Percentiles rank a stretch among this genome's conserved stretches.
Conservation (phyloP, 106 monocot species). For the Dendrobium officinale region DNA sequence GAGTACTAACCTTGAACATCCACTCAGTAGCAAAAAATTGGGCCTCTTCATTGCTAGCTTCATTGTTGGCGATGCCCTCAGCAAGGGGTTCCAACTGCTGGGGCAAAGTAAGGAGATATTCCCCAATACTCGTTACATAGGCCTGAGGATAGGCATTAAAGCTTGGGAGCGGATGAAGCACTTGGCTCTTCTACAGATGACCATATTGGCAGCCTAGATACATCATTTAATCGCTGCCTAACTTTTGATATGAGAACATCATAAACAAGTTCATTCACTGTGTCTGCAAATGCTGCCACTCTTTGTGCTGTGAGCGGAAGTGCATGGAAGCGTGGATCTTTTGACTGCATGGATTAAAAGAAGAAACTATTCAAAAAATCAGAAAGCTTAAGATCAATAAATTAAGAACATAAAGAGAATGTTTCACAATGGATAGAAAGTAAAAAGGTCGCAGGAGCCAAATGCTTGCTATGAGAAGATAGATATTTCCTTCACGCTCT, state of each 20-base stretch:
- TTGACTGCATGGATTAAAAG: slow-evolving; percentile 57
- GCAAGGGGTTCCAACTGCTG: slow-evolving; percentile 89
- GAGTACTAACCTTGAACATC: slow-evolving; percentile 84
- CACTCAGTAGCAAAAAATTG: slow-evolving; percentile 98
- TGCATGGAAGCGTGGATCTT: slow-evolving; percentile 92
- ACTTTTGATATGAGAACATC: slow-evolving; percentile 93
- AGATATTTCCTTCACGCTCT: too few relatives aligned
- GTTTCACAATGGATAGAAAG: too few relatives aligned
- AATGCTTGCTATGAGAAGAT: background rate
- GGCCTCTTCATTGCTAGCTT: slow-evolving; percentile 60
- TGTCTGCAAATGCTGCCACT: slow-evolving; percentile 80
- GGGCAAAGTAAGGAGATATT: slow-evolving; percentile 92
- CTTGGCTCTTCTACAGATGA: slow-evolving; percentile 81
- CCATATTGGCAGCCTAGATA: slow-evolving; percentile 75
- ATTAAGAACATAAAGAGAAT: background rate
- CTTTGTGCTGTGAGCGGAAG: slow-evolving; percentile 95
- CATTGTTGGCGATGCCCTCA: slow-evolving; percentile 60
- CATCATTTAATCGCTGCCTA: slow-evolving; percentile 68
- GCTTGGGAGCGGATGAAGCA: slow-evolving; percentile 72
- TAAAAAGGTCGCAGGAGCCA: background rate
- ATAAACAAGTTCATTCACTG: slow-evolving; percentile 95
- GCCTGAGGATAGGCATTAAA: slow-evolving; percentile 92
- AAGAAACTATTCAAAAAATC: background rate
- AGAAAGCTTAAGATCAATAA: background rate
- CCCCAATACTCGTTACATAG: slow-evolving; percentile 91